phyloP scores from a whole-genome alignment of 208 protist genomes.

The Leishmania gerbilli region DNA sequence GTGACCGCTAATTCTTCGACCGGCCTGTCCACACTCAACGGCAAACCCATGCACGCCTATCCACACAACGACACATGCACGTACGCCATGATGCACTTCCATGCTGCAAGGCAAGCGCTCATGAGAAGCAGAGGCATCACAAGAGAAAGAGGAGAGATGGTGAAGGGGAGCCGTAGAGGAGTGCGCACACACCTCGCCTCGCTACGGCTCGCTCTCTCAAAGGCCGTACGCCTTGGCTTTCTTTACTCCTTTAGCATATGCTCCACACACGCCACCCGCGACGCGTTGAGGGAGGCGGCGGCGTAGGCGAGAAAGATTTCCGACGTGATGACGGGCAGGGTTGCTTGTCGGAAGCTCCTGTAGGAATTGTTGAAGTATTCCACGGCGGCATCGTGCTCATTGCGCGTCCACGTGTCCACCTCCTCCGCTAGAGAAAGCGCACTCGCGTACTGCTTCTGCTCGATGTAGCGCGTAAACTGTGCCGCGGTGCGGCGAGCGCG shows the following conservation, averaged over 20 bases:
- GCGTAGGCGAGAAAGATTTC: constrained; percentile 76
- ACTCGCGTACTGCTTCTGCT: constrained; percentile 58
- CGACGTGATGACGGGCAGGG: constrained; percentile 66
- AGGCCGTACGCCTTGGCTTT: not conserved
- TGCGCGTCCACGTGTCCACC: constrained; percentile 39
- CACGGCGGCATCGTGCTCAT: constrained; percentile 37
- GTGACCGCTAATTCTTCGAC: not conserved
- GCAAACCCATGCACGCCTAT: not conserved
- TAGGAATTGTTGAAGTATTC: constrained; percentile 57
- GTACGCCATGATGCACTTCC: not conserved
- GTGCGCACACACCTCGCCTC: not conserved
- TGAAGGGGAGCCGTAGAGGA: not conserved
- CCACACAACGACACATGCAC: not conserved
- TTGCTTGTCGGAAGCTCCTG: constrained; percentile 48
- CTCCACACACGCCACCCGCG: constrained; percentile 79
- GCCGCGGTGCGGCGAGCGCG: constrained; percentile 43
- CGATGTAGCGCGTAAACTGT: constrained; percentile 60
- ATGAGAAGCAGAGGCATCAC: not conserved
- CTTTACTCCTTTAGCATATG: constrained; percentile 68
- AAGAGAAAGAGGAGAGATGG: not conserved
- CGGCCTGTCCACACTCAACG: not conserved
- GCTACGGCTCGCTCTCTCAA: not conserved
- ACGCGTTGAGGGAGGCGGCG: constrained; percentile 62
- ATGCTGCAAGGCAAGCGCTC: not conserved
- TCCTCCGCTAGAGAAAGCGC: constrained; percentile 73